Conservation (phyloP, 495 filamentous ascomycete species). For the Staphylotrichum longicolle region DNA sequence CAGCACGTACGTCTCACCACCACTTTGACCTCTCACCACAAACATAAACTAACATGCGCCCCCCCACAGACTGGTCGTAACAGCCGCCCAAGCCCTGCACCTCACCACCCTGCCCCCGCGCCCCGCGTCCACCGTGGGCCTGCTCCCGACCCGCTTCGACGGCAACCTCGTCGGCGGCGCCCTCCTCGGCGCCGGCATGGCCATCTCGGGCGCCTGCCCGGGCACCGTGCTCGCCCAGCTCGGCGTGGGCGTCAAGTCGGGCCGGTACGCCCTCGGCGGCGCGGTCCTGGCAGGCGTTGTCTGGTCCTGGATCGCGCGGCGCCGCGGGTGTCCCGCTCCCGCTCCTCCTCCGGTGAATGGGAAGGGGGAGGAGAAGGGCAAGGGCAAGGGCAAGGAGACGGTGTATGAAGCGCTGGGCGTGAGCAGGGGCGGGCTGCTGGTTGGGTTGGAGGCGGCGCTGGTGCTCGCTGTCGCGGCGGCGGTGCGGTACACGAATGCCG, state of each 20-base stretch:
- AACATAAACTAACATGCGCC: too few species aligned
- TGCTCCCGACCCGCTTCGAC: conserved; percentile 40
- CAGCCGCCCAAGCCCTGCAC: conserved; percentile 32
- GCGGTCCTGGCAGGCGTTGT: conserved; percentile 45
- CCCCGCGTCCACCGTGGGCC: conserved; percentile 36
- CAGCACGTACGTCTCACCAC: conserved; percentile 50
- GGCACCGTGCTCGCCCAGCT: conserved; percentile 56
- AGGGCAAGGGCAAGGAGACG: conserved; percentile 1
- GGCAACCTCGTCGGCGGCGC: conserved; percentile 57
- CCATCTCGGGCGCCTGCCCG: conserved; percentile 55
- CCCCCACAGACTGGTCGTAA: conserved; percentile 33
- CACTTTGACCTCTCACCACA: not conserved
- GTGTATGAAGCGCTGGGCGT: conserved; percentile 30
- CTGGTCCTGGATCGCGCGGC: conserved; percentile 35
- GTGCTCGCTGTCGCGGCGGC: conserved; percentile 31
- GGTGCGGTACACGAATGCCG: conserved; percentile 25
- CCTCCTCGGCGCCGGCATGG: conserved; percentile 55
- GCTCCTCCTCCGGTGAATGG: conserved; percentile 1
- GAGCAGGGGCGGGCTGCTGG: conserved; percentile 22
- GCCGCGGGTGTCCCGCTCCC: not conserved
- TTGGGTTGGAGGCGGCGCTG: conserved; percentile 35
- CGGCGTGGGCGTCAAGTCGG: conserved; percentile 47
- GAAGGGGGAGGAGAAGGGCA: not conserved
- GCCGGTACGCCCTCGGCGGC: conserved; percentile 43
- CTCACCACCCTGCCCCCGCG: conserved; percentile 37